Evolutionary conservation across 805 yeast species (phyloP).

Genomic region (Lachancea sp.): DNA sequence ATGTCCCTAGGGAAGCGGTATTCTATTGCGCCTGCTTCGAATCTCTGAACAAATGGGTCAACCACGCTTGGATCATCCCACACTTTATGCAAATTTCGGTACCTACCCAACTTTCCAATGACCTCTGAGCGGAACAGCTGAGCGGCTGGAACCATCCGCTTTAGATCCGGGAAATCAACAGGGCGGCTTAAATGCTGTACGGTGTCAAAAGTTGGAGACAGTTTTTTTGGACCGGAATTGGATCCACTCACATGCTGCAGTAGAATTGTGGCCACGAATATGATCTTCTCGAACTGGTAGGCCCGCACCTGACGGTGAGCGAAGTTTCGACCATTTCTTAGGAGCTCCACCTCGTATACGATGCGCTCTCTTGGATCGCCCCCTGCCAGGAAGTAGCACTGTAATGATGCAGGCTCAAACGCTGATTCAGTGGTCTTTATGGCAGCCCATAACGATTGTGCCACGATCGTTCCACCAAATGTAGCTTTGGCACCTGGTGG

Average conservation of each 20-base stretch:
- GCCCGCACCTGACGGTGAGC: conserved; percentile 49
- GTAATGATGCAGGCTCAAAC: conserved; percentile 54
- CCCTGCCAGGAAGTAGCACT: conserved; percentile 53
- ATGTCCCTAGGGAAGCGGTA: conserved; percentile 35
- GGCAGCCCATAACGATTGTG: conserved; percentile 59
- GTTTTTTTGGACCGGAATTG: no score
- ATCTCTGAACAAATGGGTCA: conserved; percentile 27
- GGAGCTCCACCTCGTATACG: conserved; percentile 45
- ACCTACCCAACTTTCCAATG: conserved; percentile 8
- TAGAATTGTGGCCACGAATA: conserved; percentile 47
- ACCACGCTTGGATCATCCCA: conserved; percentile 10
- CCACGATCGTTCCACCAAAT: conserved; percentile 65
- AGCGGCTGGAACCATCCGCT: conserved; percentile 13
- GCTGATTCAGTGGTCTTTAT: conserved; percentile 42
- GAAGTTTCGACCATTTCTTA: conserved; percentile 48
- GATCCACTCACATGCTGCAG: conserved; percentile 30
- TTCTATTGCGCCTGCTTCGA: conserved; percentile 27
- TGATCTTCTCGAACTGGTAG: conserved; percentile 45
- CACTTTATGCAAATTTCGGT: neutral
- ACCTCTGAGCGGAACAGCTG: conserved; percentile 20
- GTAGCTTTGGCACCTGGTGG: conserved; percentile 57
- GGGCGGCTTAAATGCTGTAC: neutral
- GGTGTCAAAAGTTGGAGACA: neutral
- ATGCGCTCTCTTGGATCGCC: conserved; percentile 44
- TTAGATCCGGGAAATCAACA: neutral